Evolutionary conservation across 306 rosid genomes (phyloP).

Genomic region (Sicyos edulis): DNA sequence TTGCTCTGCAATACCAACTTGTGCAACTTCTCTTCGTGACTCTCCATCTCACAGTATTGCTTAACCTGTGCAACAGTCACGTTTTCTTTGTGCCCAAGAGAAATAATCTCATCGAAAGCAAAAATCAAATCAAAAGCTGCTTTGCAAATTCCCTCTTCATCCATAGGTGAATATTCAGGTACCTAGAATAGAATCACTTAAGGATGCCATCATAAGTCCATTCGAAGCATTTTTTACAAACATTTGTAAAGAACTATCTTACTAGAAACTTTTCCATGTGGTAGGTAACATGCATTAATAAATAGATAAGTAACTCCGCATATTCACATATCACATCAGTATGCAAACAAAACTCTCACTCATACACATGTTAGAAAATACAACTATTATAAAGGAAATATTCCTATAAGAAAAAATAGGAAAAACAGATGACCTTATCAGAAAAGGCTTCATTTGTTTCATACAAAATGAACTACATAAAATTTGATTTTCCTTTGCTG

Average conservation of each 20-base stretch:
- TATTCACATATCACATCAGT: neutral
- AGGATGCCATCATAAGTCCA: constrained; percentile 33
- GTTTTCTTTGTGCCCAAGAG: constrained; percentile 97
- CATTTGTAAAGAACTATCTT: neutral
- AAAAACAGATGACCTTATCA: neutral
- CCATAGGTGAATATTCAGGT: constrained; percentile 85
- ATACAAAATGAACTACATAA: neutral
- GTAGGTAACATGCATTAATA: neutral
- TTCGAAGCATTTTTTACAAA: neutral
- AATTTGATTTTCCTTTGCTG: neutral
- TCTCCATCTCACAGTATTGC: constrained; percentile 99
- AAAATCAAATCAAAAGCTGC: constrained; percentile 89
- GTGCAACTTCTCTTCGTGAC: constrained; percentile 97
- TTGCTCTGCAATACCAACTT: constrained; percentile 87
- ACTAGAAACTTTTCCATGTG: neutral
- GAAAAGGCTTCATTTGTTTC: neutral
- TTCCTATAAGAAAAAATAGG: neutral
- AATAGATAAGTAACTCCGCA: neutral
- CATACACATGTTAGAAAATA: neutral
- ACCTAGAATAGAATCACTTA: constrained; percentile 57
- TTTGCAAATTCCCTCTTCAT: constrained; percentile 87
- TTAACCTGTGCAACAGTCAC: constrained; percentile 96
- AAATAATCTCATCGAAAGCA: constrained; percentile 90
- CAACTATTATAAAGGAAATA: neutral
- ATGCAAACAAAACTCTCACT: constrained; percentile 1